Evolutionary conservation across 2,329 filamentous ascomycete genomes (phyloP).

Genomic region (Cladosporium velox): DNA sequence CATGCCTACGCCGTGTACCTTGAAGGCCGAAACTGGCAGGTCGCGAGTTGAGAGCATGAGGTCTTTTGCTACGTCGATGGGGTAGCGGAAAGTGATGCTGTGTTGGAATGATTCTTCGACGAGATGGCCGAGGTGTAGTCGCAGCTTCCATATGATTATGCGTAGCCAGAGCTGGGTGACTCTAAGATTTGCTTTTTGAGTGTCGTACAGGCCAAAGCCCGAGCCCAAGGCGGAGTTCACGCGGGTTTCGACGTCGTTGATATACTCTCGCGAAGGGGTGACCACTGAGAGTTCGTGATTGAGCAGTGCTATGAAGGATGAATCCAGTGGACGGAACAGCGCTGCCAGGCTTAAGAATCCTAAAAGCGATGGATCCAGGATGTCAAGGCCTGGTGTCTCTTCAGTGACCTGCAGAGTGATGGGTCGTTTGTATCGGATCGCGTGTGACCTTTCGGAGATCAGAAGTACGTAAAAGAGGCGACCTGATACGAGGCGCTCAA

Average conservation of each 20-base stretch:
- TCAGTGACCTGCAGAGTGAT: constrained; percentile 12
- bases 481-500: constrained; percentile 1
- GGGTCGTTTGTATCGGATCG: constrained; percentile 3
- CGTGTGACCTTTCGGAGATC: constrained; percentile 17
- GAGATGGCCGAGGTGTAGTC: constrained; percentile 11
- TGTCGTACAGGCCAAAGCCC: constrained; percentile 9
- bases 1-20: constrained; percentile 45
- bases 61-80: constrained; percentile 16
- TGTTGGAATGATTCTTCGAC: constrained; percentile 17
- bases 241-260: constrained; percentile 12
- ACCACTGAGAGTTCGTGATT: constrained; percentile 7
- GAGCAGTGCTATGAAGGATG: constrained; percentile 10
- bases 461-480: constrained; percentile 9
- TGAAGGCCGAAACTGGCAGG: constrained; percentile 9
- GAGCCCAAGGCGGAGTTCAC: constrained; percentile 7
- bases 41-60: constrained; percentile 18
- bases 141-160: constrained; percentile 9
- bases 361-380: background rate
- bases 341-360: constrained; percentile 7
- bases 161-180: constrained; percentile 18
- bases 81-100: constrained; percentile 15
- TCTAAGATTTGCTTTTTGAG: constrained; percentile 15
- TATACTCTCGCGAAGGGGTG: background rate
- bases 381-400: constrained; percentile 1
- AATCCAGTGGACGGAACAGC: constrained; percentile 12